Evolutionary conservation across 1,284 basidiomycete species (phyloP).

Genomic region (Irpex lacteus): DNA sequence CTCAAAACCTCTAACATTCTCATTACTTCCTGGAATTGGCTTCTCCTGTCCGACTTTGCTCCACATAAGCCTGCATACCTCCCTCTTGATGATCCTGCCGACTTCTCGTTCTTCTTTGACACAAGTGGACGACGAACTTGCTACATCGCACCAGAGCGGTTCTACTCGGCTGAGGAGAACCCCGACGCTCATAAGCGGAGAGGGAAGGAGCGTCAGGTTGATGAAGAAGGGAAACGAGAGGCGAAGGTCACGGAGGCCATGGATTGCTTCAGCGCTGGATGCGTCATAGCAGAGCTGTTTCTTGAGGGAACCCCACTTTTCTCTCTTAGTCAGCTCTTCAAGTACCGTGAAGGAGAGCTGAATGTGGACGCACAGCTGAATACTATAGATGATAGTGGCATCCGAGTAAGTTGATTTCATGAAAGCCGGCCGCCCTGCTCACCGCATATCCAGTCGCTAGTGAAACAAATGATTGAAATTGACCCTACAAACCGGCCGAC

Average conservation of each 20-base stretch:
- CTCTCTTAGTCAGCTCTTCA: constrained; percentile 93
- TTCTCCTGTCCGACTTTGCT: constrained; percentile 96
- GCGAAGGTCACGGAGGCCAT: constrained; percentile 91
- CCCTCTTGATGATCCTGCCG: constrained; percentile 94
- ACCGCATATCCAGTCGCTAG: constrained; percentile 61
- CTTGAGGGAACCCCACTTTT: constrained; percentile 93
- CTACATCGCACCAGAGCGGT: constrained; percentile 95
- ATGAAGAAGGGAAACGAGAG: constrained; percentile 52
- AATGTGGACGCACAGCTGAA: constrained; percentile 74
- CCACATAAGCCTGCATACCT: constrained; percentile 96
- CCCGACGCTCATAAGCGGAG: constrained; percentile 64
- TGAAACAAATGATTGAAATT: constrained; percentile 88
- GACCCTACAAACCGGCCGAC: constrained; percentile 77
- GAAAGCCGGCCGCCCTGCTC: not conserved
- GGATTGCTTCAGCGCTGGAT: constrained; percentile 97
- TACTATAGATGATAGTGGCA: constrained; percentile 77
- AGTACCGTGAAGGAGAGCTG: constrained; percentile 87
- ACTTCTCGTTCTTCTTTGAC: constrained; percentile 98
- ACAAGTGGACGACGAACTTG: constrained; percentile 92
- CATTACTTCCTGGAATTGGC: constrained; percentile 94
- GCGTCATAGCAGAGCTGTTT: constrained; percentile 96
- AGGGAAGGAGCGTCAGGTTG: constrained; percentile 40
- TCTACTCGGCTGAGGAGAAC: constrained; percentile 75
- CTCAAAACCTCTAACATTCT: constrained; percentile 98
- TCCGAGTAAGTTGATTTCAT: constrained; percentile 58